Percentiles rank a stretch among this genome's conserved stretches.
phyloP scores from a whole-genome alignment of 208 protist species.

The Wallacemonas sp. region DNA sequence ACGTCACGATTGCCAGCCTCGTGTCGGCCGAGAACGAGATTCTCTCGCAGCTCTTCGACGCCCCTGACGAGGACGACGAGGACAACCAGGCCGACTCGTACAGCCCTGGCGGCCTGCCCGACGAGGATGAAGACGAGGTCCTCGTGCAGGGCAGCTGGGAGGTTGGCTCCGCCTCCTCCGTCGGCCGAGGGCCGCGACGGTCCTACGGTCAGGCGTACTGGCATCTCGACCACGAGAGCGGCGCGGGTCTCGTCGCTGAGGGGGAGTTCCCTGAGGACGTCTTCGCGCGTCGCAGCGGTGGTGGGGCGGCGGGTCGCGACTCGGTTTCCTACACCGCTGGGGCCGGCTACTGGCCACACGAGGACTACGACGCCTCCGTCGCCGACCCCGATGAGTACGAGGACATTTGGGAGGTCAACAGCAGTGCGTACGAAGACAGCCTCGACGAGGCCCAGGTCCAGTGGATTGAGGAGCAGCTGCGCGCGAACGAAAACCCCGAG shows the following conservation, averaged over 20 bases:
- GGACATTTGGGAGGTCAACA: slow-evolving; percentile 73
- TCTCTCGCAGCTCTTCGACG: slow-evolving; percentile 57
- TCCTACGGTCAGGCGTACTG: slow-evolving; percentile 33
- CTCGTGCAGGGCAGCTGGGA: neutral
- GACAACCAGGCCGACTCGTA: slow-evolving; percentile 19
- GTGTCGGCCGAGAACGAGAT: slow-evolving; percentile 43
- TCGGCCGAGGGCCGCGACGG: slow-evolving; percentile 1
- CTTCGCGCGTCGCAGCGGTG: neutral
- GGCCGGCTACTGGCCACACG: slow-evolving; percentile 2
- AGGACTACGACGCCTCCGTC: slow-evolving; percentile 19
- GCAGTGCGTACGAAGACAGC: slow-evolving; percentile 82
- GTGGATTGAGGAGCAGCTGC: slow-evolving; percentile 82
- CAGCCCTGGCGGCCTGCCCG: slow-evolving; percentile 10
- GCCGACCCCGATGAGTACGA: slow-evolving; percentile 26
- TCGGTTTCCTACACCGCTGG: slow-evolving; percentile 5
- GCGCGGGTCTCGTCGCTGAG: neutral
- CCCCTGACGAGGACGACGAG: slow-evolving; percentile 37
- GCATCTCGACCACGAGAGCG: slow-evolving; percentile 19
- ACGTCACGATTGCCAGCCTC: slow-evolving; percentile 49
- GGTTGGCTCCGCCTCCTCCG: slow-evolving; percentile 8
- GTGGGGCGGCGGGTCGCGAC: neutral
- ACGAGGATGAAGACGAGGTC: slow-evolving; percentile 12
- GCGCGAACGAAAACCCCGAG: slow-evolving; percentile 55
- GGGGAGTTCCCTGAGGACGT: neutral
- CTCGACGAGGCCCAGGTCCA: slow-evolving; percentile 71